phyloP scores from a whole-genome alignment of 1,284 basidiomycete species.

The Trichosporon ovoides region DNA sequence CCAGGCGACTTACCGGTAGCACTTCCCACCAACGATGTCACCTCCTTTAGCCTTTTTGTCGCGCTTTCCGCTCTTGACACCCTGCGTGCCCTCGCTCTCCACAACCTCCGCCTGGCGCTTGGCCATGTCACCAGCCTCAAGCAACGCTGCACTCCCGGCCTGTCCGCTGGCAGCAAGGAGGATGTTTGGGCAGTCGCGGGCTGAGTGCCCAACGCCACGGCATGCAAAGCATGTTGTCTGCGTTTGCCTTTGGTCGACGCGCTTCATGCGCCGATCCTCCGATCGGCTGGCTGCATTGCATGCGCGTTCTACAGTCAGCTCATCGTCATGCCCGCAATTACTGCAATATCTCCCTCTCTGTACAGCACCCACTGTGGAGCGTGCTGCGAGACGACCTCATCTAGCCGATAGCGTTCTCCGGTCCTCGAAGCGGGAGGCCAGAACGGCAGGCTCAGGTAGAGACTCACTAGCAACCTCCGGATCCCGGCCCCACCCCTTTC shows the following conservation, averaged over 20 bases:
- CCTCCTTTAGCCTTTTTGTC: conserved; percentile 30
- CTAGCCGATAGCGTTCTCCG: neutral
- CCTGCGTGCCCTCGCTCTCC: conserved; percentile 10
- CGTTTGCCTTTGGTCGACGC: conserved; percentile 59
- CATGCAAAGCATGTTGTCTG: conserved; percentile 81
- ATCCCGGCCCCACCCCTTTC: conserved; percentile 39
- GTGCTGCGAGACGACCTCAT: too few species aligned
- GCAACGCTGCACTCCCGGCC: conserved; percentile 23
- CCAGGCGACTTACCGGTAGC: conserved; percentile 76
- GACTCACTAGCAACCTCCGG: conserved; percentile 43
- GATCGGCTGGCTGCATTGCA: conserved; percentile 42
- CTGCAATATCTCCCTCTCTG: too few species aligned
- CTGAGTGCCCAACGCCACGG: conserved; percentile 75
- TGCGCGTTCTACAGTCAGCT: conserved; percentile 26
- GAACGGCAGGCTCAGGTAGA: neutral
- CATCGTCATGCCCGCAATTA: too few species aligned
- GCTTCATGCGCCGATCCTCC: conserved; percentile 62
- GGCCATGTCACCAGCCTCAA: conserved; percentile 16
- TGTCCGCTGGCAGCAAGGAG: conserved; percentile 32
- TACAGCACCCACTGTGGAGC: too few species aligned
- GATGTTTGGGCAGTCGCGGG: conserved; percentile 70
- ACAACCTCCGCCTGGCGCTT: conserved; percentile 9
- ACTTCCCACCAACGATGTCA: conserved; percentile 59
- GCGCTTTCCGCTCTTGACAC: conserved; percentile 23
- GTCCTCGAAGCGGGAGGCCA: neutral